Conservation (phyloP, 1,139 yeast species). For the Pichia sp. region DNA sequence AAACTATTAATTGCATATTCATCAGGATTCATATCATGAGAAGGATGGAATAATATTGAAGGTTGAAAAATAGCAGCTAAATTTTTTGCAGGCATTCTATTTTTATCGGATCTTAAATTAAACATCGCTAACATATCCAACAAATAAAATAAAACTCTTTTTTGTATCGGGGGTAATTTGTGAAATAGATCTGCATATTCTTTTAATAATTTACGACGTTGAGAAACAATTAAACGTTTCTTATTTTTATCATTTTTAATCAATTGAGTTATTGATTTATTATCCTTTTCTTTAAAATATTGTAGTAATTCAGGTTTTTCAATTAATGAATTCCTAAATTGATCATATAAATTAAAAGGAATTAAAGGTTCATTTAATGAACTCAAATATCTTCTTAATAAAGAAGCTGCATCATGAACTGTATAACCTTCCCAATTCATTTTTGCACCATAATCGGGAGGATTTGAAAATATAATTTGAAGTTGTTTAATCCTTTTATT, state of each 20-base stretch:
- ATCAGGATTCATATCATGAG: constrained; percentile 84
- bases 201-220: constrained; percentile 59
- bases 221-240: constrained; percentile 33
- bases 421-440: constrained; percentile 88
- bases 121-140: constrained; percentile 83
- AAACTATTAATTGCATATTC: constrained; percentile 84
- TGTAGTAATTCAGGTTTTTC: constrained; percentile 53
- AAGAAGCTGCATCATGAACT: constrained; percentile 96
- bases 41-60: constrained; percentile 83
- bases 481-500: constrained; percentile 81
- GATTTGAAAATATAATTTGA: constrained; percentile 73
- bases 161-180: constrained; percentile 60
- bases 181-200: constrained; percentile 67
- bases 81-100: constrained; percentile 88
- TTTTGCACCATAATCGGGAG: constrained; percentile 85
- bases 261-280: constrained; percentile 1
- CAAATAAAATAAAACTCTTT: constrained; percentile 81
- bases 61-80: constrained; percentile 97
- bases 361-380: constrained; percentile 89
- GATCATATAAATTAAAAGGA: constrained; percentile 70
- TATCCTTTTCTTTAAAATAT: constrained; percentile 47
- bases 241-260: constrained; percentile 3
- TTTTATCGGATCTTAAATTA: constrained; percentile 67
- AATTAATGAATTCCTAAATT: constrained; percentile 71
- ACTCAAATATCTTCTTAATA: constrained; percentile 77